Evolutionary conservation across 2,329 filamentous ascomycete species (phyloP), one percentile per base, ranked within the genome.

Genomic region (Talaromyces sp.): DNA sequence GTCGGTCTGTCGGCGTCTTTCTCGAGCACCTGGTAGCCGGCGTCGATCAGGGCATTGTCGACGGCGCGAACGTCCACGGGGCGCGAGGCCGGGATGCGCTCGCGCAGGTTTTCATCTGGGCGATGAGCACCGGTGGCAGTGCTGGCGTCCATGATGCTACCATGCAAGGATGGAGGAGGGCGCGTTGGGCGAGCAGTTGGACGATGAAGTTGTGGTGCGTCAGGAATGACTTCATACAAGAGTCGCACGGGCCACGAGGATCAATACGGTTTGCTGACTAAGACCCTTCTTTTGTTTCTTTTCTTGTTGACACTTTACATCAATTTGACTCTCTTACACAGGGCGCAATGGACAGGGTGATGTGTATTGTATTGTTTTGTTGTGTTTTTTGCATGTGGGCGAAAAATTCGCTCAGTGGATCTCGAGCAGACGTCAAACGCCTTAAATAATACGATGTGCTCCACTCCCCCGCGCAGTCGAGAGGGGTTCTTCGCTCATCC

Each of bases 1-100:
- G 86, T 87, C 64, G 83, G 78, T 64, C 83, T 82, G 51, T 81
- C 79, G 65, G 77, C 70, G 64, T 81, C 80, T 59, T 75, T 76
- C 58, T 80, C 77, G 68, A 82, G 80, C 62, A 66, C 64, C 10
- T 66, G 55, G 59, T 73, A 71, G 53, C 67, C 72, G 15, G 68
- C 64, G 60, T 69, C 67, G 54, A 66, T 66, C 17, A 76, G 67
- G 63, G 81, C 77, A 65, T 81, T 76, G 61, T 80, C 70, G 33
- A 82, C 81, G 60, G 77, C 73, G 66, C 79, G 77, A 62, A 81
- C 80, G 63, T 77, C 69, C 55, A 71, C 59, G 13, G 64, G 63
- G 61, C 73, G 73, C 58, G 70, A 65, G 58, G 72, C 71, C 39
- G 73, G 70, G 68, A 72, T 76, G 67, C 82, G 76, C 70, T 83